phyloP scores from a whole-genome alignment of 805 yeast genomes.

The Komagataella phaffii region DNA sequence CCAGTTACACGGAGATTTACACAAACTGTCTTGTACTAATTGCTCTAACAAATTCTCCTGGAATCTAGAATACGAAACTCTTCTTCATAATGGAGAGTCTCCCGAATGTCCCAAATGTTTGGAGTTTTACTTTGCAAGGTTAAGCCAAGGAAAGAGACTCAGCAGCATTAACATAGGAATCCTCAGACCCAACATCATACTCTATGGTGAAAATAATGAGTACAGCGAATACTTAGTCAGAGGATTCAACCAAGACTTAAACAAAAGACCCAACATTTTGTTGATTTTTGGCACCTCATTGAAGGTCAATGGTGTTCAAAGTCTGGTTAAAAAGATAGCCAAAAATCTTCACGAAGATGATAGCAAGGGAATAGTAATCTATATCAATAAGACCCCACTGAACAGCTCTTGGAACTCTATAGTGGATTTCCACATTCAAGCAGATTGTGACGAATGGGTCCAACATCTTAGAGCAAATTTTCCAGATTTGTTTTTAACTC shows the following conservation, averaged over 20 bases:
- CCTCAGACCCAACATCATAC: constrained; percentile 78
- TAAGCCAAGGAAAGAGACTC: constrained; percentile 57
- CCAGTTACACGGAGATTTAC: constrained; percentile 85
- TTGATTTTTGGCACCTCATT: constrained; percentile 90
- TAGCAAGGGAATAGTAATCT: constrained; percentile 61
- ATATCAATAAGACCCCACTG: constrained; percentile 59
- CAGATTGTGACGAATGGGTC: constrained; percentile 81
- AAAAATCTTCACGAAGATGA: constrained; percentile 52
- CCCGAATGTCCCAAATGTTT: constrained; percentile 72
- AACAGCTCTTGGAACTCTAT: constrained; percentile 52
- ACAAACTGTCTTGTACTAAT: constrained; percentile 59
- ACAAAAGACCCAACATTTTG: constrained; percentile 58
- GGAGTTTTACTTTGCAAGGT: constrained; percentile 38
- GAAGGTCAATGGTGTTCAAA: constrained; percentile 81
- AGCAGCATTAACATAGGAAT: constrained; percentile 63
- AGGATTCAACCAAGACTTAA: constrained; percentile 54
- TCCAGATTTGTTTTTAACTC: constrained; percentile 52
- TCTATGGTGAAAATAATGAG: constrained; percentile 93
- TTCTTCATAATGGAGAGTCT: constrained; percentile 45
- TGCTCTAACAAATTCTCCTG: constrained; percentile 52
- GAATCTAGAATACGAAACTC: constrained; percentile 35
- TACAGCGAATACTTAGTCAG: constrained; percentile 65
- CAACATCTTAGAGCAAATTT: constrained; percentile 32
- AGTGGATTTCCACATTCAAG: constrained; percentile 67
- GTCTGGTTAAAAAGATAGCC: constrained; percentile 57